A percentile compares a stretch with the other conserved stretches of the same genome.
These are phyloP conservation scores for Claviceps purpurea DNA, from an alignment of 2,329 filamentous ascomycete genomes.

Conservation along the genomic window DNA sequence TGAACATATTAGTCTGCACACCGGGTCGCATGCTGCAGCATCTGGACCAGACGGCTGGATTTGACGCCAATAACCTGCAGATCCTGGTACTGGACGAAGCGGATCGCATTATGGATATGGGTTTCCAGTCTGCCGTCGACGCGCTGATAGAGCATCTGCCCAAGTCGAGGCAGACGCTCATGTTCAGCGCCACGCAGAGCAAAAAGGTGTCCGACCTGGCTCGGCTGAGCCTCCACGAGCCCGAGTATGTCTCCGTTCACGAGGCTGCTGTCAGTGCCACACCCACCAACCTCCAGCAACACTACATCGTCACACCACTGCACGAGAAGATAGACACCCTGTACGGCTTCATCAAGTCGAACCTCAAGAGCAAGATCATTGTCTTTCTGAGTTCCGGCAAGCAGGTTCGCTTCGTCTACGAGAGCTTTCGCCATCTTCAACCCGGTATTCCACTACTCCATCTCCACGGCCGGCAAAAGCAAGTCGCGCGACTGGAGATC, in stretches of 20 bases:
- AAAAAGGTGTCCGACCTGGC: conserved; percentile 88
- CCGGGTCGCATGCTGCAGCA: conserved; percentile 93
- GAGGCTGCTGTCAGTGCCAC: conserved; percentile 70
- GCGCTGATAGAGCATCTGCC: conserved; percentile 88
- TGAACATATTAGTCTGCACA: conserved; percentile 96
- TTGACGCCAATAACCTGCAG: conserved; percentile 82
- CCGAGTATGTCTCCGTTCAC: conserved; percentile 91
- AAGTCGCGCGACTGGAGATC: conserved; percentile 75
- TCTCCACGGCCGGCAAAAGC: conserved; percentile 87
- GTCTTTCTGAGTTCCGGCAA: conserved; percentile 94
- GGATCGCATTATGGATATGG: conserved; percentile 95
- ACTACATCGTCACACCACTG: conserved; percentile 77
- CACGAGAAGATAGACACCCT: conserved; percentile 83
- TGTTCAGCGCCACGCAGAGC: conserved; percentile 95
- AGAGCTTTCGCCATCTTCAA: conserved; percentile 82
- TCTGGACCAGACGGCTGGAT: conserved; percentile 79
- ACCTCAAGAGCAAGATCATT: conserved; percentile 86
- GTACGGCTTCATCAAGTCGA: conserved; percentile 83
- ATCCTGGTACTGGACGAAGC: conserved; percentile 92
- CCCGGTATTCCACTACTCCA: conserved; percentile 89
- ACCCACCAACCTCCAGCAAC: conserved; percentile 72
- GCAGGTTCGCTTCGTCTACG: conserved; percentile 91
- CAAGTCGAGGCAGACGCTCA: conserved; percentile 70
- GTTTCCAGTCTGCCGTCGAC: conserved; percentile 81
- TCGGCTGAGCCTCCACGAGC: conserved; percentile 72